Evolutionary conservation across 176 grass and related monocot species (phyloP).

Genomic region (Microstegium vimineum): DNA sequence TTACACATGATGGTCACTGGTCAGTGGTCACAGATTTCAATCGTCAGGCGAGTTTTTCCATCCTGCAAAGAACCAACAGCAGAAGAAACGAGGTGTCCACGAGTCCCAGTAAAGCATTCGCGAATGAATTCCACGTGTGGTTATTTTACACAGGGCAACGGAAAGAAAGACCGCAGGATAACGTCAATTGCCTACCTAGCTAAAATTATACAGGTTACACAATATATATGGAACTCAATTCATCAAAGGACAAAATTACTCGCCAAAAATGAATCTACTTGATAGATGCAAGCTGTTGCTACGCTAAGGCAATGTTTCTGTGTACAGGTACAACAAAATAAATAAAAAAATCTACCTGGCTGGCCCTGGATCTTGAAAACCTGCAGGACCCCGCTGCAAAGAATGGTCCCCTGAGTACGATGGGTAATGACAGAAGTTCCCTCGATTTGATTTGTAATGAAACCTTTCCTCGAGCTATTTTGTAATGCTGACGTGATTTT

Average conservation of each 20-base stretch:
- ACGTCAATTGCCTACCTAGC: not conserved
- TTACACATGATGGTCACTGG: not conserved
- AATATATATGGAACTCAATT: constrained; percentile 13
- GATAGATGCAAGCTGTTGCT: constrained; percentile 12
- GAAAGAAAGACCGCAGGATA: not conserved
- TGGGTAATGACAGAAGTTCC: not conserved
- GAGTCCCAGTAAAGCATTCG: not conserved
- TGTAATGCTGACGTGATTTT: constrained; percentile 38
- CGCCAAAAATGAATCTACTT: constrained; percentile 27
- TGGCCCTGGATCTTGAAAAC: constrained; percentile 39
- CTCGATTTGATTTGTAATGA: not conserved
- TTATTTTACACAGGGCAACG: constrained; percentile 6
- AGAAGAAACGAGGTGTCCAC: constrained; percentile 11
- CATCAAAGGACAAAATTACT: constrained; percentile 24
- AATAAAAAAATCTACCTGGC: constrained; percentile 30
- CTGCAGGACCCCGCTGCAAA: constrained; percentile 29
- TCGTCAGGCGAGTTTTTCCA: not conserved
- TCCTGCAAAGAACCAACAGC: not conserved
- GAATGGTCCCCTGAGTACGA: not conserved
- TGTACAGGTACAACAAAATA: constrained; percentile 55
- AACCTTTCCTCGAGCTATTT: constrained; percentile 18
- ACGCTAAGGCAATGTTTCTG: constrained; percentile 30
- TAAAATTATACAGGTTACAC: constrained; percentile 31
- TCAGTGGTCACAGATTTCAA: constrained; percentile 21
- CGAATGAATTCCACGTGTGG: constrained; percentile 7